Evolutionary conservation across 768 basidiomycete species (phyloP), one percentile per base, ranked within the genome.

Genomic region (Rhodotorula babjevae): DNA sequence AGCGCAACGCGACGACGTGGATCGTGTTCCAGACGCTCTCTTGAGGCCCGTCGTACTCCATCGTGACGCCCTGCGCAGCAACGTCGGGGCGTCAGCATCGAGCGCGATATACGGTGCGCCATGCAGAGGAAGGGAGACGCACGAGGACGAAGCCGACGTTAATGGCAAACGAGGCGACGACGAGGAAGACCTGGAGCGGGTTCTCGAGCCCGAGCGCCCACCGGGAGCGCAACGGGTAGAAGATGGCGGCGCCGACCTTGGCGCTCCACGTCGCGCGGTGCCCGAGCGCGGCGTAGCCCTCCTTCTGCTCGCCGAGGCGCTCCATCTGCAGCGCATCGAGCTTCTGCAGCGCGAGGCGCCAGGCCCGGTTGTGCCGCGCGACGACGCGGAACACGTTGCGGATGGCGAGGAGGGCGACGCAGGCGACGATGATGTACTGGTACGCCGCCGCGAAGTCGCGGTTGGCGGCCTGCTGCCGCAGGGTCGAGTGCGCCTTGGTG

Each of bases 121-220:
- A n/a, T n/a, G n/a, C n/a, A 15, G 12, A 25, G 42, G 42, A 61
- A 15, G 53, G 18, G 42, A 7, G 42, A 63, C 65, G 36, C 44
- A 72, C 66, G 57, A 74, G 73, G 33, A 69, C 60, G 60, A 74
- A 74, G 14, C 63, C 69, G 23, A 53, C 29, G 63, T 74, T 74
- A 69, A 74, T 47, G 16, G 66, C 69, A 16, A 71, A 33, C 19
- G 49, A 59, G 25, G 62, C 66, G 16, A 74, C 27, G 33, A 71
- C 52, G n/a, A 74, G 23, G 53, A 68, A 67, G 27, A 74, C 53
- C 31, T 70, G 73, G 2, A 74, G 63, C 8, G 69, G 63, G 66
- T 68, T 71, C 55, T 71, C 66, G 21, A 70, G 36, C 4, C 69
- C 63, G 3, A 61, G 8, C 52, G 53, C 63, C 60, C 63, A 70